These are phyloP conservation scores for Populus tremula DNA, from an alignment of 345 rosid species.

Conservation along the genomic window DNA sequence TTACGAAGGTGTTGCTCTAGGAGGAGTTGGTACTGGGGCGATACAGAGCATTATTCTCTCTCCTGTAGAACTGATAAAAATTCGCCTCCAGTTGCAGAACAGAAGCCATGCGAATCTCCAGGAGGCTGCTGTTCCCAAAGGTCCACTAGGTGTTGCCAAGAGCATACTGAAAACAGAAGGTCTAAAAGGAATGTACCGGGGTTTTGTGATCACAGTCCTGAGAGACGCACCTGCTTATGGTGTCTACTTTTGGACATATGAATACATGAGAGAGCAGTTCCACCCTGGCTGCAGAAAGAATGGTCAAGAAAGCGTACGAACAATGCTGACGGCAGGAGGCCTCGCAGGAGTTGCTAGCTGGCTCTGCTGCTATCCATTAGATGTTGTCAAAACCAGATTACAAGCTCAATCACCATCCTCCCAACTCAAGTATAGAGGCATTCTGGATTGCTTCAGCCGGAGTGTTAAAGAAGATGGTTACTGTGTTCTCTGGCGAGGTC, in stretches of 20 bases:
- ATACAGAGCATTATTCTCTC: slow-evolving; percentile 68
- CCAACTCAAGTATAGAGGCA: slow-evolving; percentile 49
- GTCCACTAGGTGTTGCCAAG: slow-evolving; percentile 62
- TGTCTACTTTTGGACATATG: slow-evolving; percentile 87
- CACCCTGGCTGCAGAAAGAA: slow-evolving; percentile 88
- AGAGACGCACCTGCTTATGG: slow-evolving; percentile 90
- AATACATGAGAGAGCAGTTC: slow-evolving; percentile 66
- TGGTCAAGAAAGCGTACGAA: slow-evolving; percentile 61
- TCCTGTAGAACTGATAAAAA: slow-evolving; percentile 79
- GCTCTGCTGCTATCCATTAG: slow-evolving; percentile 82
- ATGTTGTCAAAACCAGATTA: slow-evolving; percentile 82
- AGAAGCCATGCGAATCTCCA: slow-evolving; percentile 11
- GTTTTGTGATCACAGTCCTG: slow-evolving; percentile 60
- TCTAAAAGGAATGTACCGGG: slow-evolving; percentile 61
- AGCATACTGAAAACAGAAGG: slow-evolving; percentile 61
- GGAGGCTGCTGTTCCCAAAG: slow-evolving; percentile 19
- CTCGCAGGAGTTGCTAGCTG: slow-evolving; percentile 93
- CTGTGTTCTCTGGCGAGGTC: slow-evolving; percentile 76
- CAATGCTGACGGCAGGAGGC: slow-evolving; percentile 84
- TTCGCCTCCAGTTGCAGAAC: slow-evolving; percentile 74
- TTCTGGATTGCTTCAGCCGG: slow-evolving; percentile 57
- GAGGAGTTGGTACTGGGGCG: slow-evolving; percentile 83
- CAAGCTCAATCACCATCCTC: slow-evolving; percentile 53
- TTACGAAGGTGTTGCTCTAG: slow-evolving; percentile 76
- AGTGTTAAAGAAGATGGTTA: slow-evolving; percentile 68